Percentiles rank a stretch among this genome's conserved stretches.
Evolutionary conservation across 2,329 filamentous ascomycete genomes (phyloP).

Genomic region (Seiridium cupressi): DNA sequence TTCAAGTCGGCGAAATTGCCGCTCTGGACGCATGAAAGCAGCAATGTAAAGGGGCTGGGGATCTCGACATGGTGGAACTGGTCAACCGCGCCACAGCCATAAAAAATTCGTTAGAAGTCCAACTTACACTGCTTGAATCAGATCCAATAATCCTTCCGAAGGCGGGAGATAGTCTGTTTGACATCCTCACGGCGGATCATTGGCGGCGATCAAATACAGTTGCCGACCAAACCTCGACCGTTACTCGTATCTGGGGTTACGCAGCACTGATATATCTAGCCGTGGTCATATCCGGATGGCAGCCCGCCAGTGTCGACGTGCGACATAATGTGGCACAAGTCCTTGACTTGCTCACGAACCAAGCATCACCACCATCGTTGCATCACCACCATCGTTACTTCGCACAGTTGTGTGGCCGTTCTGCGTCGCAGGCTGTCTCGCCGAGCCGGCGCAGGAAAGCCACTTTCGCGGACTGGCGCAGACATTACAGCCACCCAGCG

Average conservation of each 20-base stretch:
- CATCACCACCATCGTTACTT: slow-evolving; percentile 26
- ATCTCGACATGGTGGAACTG: slow-evolving; percentile 17
- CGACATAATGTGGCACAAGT: slow-evolving; percentile 28
- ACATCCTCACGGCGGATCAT: slow-evolving; percentile 10
- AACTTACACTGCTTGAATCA: slow-evolving; percentile 6
- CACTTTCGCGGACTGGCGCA: slow-evolving; percentile 39
- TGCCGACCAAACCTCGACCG: slow-evolving; percentile 11
- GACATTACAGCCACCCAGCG: slow-evolving; percentile 33
- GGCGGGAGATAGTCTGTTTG: slow-evolving; percentile 12
- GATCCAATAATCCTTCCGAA: not conserved
- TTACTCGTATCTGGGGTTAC: slow-evolving; percentile 44
- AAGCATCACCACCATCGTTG: slow-evolving; percentile 28
- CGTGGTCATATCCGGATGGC: slow-evolving; percentile 50
- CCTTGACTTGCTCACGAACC: slow-evolving; percentile 28
- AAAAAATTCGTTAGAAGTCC: slow-evolving; percentile 11
- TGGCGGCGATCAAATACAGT: slow-evolving; percentile 1
- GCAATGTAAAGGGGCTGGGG: slow-evolving; percentile 11
- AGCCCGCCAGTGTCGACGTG: slow-evolving; percentile 42
- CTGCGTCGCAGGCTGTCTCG: slow-evolving; percentile 33
- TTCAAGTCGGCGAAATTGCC: slow-evolving; percentile 17
- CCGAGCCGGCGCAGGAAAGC: slow-evolving; percentile 36
- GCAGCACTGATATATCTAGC: slow-evolving; percentile 46
- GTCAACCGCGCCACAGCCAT: slow-evolving; percentile 14
- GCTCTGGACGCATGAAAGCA: slow-evolving; percentile 18
- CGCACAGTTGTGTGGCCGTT: slow-evolving; percentile 34